Evolutionary conservation across 768 basidiomycete genomes (phyloP).

Genomic region (Leccinum boreale): DNA sequence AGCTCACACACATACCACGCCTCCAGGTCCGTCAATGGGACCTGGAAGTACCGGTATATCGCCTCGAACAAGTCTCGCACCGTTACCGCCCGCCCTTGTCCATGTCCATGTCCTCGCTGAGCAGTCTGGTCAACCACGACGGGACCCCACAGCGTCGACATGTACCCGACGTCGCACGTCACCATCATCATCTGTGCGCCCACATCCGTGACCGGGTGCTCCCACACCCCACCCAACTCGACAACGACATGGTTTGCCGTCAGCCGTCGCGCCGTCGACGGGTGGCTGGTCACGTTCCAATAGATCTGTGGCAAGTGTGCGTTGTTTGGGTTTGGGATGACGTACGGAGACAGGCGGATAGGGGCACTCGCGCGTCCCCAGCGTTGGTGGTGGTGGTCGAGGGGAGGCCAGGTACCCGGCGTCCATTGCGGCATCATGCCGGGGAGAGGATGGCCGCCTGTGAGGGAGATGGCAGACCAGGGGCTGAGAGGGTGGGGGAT

Average conservation of each 20-base stretch:
- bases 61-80: slow-evolving; percentile 46
- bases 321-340: slow-evolving; percentile 33
- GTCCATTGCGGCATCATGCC: slow-evolving; percentile 27
- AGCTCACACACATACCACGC: slow-evolving; percentile 20
- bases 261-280: slow-evolving; percentile 29
- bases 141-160: slow-evolving; percentile 44
- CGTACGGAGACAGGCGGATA: slow-evolving; percentile 23
- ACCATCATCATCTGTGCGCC: slow-evolving; percentile 21
- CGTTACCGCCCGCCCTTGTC: slow-evolving; percentile 30
- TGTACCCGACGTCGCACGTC: slow-evolving; percentile 19
- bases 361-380: slow-evolving; percentile 3
- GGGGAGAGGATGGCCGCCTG: slow-evolving; percentile 23
- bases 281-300: slow-evolving; percentile 38
- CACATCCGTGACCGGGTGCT: slow-evolving; percentile 22
- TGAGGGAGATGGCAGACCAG: slow-evolving; percentile 14
- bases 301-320: slow-evolving; percentile 27
- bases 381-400: slow-evolving; percentile 9
- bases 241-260: slow-evolving; percentile 27
- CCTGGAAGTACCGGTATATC: slow-evolving; percentile 48
- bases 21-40: slow-evolving; percentile 35
- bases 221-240: slow-evolving; percentile 16
- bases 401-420: slow-evolving; percentile 27
- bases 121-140: slow-evolving; percentile 38
- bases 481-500: slow-evolving; percentile 11
- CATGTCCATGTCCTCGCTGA: background rate